Evolutionary conservation across 2,329 filamentous ascomycete genomes (phyloP).

Genomic region (Pseudogymnoascus sp.): DNA sequence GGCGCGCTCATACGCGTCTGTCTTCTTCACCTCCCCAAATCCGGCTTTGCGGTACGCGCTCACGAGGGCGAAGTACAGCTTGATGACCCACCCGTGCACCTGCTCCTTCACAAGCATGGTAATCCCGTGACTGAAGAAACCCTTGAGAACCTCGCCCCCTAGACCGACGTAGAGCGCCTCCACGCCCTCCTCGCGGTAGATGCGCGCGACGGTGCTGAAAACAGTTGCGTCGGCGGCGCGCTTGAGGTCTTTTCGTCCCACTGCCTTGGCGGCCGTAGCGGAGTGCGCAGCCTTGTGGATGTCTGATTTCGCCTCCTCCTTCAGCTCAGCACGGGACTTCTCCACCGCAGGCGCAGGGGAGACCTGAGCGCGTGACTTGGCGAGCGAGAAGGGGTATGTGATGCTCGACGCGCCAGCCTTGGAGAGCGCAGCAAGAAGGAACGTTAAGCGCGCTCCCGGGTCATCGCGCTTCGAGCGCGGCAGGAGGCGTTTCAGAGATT

Average conservation of each 20-base stretch:
- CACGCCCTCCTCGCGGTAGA: constrained; percentile 56
- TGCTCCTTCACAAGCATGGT: constrained; percentile 82
- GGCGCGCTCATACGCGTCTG: constrained; percentile 15
- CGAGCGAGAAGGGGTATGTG: constrained; percentile 80
- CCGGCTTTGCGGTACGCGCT: constrained; percentile 35
- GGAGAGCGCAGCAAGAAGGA: constrained; percentile 64
- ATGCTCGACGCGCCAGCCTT: constrained; percentile 69
- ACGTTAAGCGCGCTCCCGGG: constrained; percentile 47
- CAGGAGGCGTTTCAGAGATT: constrained; percentile 57
- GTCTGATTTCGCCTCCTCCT: constrained; percentile 20
- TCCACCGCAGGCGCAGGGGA: constrained; percentile 33
- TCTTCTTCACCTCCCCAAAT: constrained; percentile 25
- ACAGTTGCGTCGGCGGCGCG: constrained; percentile 40
- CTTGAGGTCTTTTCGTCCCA: constrained; percentile 16
- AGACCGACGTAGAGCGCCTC: constrained; percentile 68
- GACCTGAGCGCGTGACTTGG: constrained; percentile 71
- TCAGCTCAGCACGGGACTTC: constrained; percentile 23
- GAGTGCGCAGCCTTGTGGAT: constrained; percentile 27
- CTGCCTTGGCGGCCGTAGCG: constrained; percentile 22
- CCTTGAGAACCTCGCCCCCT: constrained; percentile 67
- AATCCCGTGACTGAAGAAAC: constrained; percentile 77
- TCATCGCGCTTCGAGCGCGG: constrained; percentile 42
- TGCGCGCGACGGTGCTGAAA: constrained; percentile 53
- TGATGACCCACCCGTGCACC: constrained; percentile 64
- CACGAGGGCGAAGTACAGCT: constrained; percentile 60